Percentiles rank a stretch among this genome's conserved stretches.
These are phyloP conservation scores for Phytopythium ostracodes DNA, from an alignment of 352 stramenopile species.

Conservation along the genomic window DNA sequence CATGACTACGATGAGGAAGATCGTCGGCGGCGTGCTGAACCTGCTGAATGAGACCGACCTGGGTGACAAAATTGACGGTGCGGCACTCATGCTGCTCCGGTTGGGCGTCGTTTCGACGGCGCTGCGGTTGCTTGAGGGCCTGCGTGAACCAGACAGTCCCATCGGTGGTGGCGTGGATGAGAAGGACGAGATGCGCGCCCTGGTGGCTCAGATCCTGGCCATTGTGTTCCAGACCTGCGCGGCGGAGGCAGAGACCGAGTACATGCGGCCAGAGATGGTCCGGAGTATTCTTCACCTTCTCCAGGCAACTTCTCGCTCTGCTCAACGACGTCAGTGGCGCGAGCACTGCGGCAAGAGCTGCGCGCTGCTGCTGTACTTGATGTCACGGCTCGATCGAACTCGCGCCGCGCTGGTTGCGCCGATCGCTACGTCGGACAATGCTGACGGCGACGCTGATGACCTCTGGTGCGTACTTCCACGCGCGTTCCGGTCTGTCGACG, in stretches of 20 bases:
- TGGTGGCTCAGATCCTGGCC: slow-evolving; percentile 21
- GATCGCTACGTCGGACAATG: background rate
- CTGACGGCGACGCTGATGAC: background rate
- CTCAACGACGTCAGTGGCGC: slow-evolving; percentile 14
- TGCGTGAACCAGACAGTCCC: background rate
- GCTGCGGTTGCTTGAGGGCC: slow-evolving; percentile 10
- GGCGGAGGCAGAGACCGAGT: slow-evolving; percentile 16
- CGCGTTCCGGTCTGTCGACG: background rate
- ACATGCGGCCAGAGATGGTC: slow-evolving; percentile 14
- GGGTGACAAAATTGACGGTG: slow-evolving; percentile 7
- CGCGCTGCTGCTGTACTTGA: slow-evolving; percentile 47
- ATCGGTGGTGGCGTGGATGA: slow-evolving; percentile 1
- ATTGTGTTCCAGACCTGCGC: slow-evolving; percentile 26
- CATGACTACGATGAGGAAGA: slow-evolving; percentile 28
- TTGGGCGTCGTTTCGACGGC: slow-evolving; percentile 26
- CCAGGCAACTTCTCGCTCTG: slow-evolving; percentile 7
- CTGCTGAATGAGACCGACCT: slow-evolving; percentile 35
- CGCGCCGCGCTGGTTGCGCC: slow-evolving; percentile 17
- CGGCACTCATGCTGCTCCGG: slow-evolving; percentile 13
- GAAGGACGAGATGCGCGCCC: slow-evolving; percentile 10
- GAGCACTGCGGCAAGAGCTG: slow-evolving; percentile 39
- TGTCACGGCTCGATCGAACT: slow-evolving; percentile 44
- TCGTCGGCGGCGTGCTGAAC: slow-evolving; percentile 46
- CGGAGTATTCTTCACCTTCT: background rate
- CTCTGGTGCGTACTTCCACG: background rate